A percentile compares a stretch with the other conserved stretches of the same genome.
Evolutionary conservation across 2,329 filamentous ascomycete genomes (phyloP).

Genomic region (Cladorrhinum sp.): DNA sequence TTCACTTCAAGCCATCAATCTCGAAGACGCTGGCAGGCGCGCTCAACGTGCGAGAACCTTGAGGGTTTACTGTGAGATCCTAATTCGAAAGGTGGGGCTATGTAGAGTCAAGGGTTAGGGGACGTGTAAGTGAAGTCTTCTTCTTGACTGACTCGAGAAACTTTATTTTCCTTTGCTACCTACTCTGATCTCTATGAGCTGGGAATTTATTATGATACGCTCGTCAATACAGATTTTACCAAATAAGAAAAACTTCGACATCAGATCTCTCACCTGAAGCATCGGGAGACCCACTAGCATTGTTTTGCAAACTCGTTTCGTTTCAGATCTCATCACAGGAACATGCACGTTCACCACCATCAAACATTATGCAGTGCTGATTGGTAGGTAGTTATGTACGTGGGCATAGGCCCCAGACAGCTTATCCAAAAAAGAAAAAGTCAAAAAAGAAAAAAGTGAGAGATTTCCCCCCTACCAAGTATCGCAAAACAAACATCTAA

Average conservation of each 20-base stretch:
- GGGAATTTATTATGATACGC: not conserved
- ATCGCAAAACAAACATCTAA: too few relatives aligned
- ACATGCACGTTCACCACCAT: too few relatives aligned
- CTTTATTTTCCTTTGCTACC: too few relatives aligned
- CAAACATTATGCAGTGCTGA: not conserved
- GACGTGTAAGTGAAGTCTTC: not conserved
- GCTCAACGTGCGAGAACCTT: not conserved
- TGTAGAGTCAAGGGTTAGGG: not conserved
- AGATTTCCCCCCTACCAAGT: not conserved
- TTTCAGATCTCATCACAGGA: conserved; percentile 16
- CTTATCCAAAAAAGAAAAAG: too few relatives aligned
- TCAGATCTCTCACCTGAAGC: not conserved
- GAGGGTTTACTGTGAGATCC: not conserved
- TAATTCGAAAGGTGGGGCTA: not conserved
- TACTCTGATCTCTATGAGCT: too few relatives aligned
- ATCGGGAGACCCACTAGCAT: not conserved
- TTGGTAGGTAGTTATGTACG: conserved; percentile 14
- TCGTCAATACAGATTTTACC: not conserved
- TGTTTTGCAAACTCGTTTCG: conserved; percentile 19
- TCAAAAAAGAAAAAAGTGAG: not conserved
- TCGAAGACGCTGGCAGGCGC: not conserved
- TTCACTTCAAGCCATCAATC: not conserved
- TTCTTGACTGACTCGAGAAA: too few relatives aligned
- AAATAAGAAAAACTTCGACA: not conserved
- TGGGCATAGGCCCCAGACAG: not conserved